Conservation (phyloP, 2,329 filamentous ascomycete species). For the Claviceps maximensis region DNA sequence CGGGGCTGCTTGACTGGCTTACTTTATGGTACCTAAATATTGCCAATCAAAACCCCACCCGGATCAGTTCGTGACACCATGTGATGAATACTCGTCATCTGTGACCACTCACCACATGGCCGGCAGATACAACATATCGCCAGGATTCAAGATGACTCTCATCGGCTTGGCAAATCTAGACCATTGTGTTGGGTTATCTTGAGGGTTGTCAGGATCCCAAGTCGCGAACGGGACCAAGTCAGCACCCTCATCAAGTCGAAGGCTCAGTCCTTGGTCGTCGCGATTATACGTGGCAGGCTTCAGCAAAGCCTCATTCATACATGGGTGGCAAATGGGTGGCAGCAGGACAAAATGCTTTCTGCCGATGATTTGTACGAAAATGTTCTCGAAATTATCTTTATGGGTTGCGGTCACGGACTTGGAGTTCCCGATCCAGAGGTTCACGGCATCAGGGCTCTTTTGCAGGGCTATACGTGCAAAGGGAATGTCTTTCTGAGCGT, state of each 20-base stretch:
- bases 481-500: conserved; percentile 51
- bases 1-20: conserved; percentile 51
- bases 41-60: not conserved
- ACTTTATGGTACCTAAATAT: conserved; percentile 61
- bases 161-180: conserved; percentile 47
- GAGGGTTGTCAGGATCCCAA: conserved; percentile 58
- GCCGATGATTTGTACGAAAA: conserved; percentile 65
- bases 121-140: conserved; percentile 73
- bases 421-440: conserved; percentile 71
- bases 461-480: conserved; percentile 62
- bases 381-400: conserved; percentile 75
- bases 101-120: conserved; percentile 52
- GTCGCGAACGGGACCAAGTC: conserved; percentile 50
- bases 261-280: conserved; percentile 12
- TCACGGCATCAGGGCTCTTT: conserved; percentile 57
- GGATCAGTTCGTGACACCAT: not conserved
- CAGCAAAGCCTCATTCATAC: conserved; percentile 51
- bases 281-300: conserved; percentile 44
- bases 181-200: conserved; percentile 37
- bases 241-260: conserved; percentile 21
- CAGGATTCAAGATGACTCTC: conserved; percentile 53
- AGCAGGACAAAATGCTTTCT: conserved; percentile 63
- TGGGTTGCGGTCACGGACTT: conserved; percentile 59
- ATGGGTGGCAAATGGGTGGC: conserved; percentile 56
- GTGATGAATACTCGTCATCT: not conserved